Base-by-base conservation (phyloP, 192 early-diverging fungal genomes). In the Coemansia sp. region DNA sequence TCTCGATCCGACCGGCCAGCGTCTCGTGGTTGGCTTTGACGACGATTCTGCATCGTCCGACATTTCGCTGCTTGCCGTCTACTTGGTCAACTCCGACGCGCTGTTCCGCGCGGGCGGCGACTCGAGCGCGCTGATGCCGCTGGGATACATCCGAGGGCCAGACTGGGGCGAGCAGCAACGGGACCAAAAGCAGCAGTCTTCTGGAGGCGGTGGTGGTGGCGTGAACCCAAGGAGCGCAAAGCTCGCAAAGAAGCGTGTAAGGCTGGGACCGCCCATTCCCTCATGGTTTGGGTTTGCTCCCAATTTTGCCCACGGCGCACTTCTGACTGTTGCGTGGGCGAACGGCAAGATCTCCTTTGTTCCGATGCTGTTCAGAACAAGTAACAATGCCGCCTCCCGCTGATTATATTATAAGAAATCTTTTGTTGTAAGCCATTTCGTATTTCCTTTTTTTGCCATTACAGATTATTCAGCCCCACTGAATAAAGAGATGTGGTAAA, bases 281-380 rank as follows among this genome's bases (percentile, higher is more conserved):
- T 76, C 76, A 12, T 84, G 82, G 73, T 52, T 76, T 60, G 77
- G 66, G 0, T 84, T 84, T 60, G 69, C 78, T 15, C 73, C 73
- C 7, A 76, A 74, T 46, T 84, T 80, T 66, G 72, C 71, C 32
- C 69, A 72, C 13, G 83, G 83, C 13, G 74, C 77, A 8, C 60
- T 84, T 37, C 67, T 84, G 32, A 74, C 77, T 16, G 78, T 84
- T 16, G 83, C 77, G 3, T 84, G 83, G 83, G 77, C 77, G n/a
- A 84, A 80, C 46, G 83, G 83, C 15, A 84, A 84, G 57, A 55
- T 84, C 11, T 73, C 83, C 15, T 76, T 84, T 41, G 60, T 80
- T 16, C 83, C 77, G 11, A 72, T 80, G 68, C 56, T 84, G 11
- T 84, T 78, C 54, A 61, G 52, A 39, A 37, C 59, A 7, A 65